Evolutionary conservation across 345 rosid species (phyloP).

Genomic region (Mallotus nudiflorus): DNA sequence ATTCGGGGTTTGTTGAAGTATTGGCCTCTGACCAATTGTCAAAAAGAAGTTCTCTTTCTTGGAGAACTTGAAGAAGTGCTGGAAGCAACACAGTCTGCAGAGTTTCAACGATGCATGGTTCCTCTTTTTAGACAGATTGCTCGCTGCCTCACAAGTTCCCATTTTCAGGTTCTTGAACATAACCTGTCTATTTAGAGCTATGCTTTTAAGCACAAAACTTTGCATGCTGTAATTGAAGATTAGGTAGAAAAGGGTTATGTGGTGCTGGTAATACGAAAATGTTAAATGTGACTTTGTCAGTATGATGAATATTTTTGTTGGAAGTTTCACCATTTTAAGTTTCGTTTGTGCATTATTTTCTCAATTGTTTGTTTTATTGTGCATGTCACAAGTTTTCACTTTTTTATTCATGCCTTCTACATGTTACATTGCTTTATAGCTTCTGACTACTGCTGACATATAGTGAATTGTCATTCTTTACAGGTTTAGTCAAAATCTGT

Average conservation of each 20-base stretch:
- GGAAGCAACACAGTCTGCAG: conserved; percentile 79
- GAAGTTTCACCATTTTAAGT: background rate
- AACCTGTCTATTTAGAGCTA: conserved; percentile 9
- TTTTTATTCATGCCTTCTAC: background rate
- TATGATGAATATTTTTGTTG: background rate
- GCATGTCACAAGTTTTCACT: background rate
- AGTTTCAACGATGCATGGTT: conserved; percentile 83
- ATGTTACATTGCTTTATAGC: background rate
- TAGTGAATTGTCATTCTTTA: background rate
- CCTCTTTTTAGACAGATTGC: conserved; percentile 81
- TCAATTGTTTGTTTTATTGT: background rate
- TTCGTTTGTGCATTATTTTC: background rate
- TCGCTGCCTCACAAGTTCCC: conserved; percentile 80
- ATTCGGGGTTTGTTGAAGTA: conserved; percentile 80
- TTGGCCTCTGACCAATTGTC: conserved; percentile 90
- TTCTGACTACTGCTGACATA: background rate
- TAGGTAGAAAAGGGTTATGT: background rate
- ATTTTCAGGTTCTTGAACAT: conserved; percentile 67
- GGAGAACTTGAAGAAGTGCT: conserved; percentile 95
- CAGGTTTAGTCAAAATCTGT: background rate
- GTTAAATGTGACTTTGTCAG: background rate
- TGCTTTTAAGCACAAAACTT: background rate
- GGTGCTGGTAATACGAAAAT: background rate
- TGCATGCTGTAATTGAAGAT: background rate
- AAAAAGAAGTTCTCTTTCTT: conserved; percentile 85